Conservation (phyloP, 805 yeast species). For the Cyberlindnera lachancei region DNA sequence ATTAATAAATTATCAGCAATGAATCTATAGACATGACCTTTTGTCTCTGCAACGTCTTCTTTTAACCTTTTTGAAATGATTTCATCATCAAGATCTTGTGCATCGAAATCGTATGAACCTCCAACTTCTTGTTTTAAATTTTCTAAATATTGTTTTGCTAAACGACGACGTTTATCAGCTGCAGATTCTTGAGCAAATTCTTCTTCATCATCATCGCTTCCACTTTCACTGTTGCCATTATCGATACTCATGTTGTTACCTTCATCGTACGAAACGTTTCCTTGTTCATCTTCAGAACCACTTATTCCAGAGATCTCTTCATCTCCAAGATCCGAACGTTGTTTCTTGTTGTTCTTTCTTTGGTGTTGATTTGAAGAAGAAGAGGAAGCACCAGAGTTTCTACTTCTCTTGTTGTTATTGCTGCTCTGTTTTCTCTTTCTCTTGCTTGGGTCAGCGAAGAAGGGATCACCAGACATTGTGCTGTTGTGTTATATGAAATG, state of each 20-base stretch:
- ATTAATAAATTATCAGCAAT: constrained; percentile 43
- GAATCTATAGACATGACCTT: constrained; percentile 73
- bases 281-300: constrained; percentile 42
- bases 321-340: constrained; percentile 23
- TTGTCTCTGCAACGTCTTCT: constrained; percentile 83
- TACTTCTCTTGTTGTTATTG: constrained; percentile 10
- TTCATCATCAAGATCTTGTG: constrained; percentile 85
- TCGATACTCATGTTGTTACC: constrained; percentile 18
- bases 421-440: constrained; percentile 24
- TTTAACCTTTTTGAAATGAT: constrained; percentile 72
- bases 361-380: constrained; percentile 1
- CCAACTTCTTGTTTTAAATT: constrained; percentile 59
- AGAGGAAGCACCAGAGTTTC: constrained; percentile 9
- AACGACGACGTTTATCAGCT: constrained; percentile 88
- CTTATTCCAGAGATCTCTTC: constrained; percentile 48
- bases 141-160: constrained; percentile 88
- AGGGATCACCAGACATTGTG: constrained; percentile 52
- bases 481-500: too few relatives aligned
- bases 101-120: constrained; percentile 58
- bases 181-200: constrained; percentile 72
- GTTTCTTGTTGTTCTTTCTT: background rate
- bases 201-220: constrained; percentile 52
- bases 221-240: constrained; percentile 29
- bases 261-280: constrained; percentile 28
- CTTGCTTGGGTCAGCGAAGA: constrained; percentile 52